phyloP scores from a whole-genome alignment of 139 green algal genomes.

The Dunaliella primolecta region DNA sequence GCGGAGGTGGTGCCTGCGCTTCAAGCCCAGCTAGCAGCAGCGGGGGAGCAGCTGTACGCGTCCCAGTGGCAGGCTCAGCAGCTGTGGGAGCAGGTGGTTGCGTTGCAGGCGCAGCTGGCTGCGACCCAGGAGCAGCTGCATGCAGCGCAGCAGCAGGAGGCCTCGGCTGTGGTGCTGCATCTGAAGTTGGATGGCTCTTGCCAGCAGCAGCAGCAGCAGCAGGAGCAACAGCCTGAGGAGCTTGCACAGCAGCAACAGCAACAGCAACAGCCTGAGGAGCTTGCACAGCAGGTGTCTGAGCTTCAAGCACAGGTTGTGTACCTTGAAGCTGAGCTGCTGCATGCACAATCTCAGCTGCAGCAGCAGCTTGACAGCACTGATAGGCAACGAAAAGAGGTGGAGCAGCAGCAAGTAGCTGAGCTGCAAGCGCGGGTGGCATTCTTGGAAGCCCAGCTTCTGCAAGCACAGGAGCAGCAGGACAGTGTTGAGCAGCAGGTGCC shows the following conservation, averaged over 20 bases:
- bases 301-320: neutral
- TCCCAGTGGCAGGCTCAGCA: neutral
- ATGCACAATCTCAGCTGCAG: neutral
- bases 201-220: too few species aligned
- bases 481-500: neutral
- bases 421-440: neutral
- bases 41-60: neutral
- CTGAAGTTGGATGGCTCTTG: too few species aligned
- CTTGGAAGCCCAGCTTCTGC: neutral
- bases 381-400: too few species aligned
- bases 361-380: too few species aligned
- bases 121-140: neutral
- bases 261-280: neutral
- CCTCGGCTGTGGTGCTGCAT: neutral
- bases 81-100: neutral
- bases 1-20: neutral
- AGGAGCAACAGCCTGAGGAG: too few species aligned
- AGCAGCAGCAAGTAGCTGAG: slow-evolving; percentile 17
- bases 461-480: neutral
- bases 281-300: neutral
- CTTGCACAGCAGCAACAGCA: slow-evolving; percentile 7
- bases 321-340: neutral
- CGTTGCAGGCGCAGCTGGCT: neutral
- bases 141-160: neutral
- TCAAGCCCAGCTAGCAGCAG: neutral